A percentile compares a stretch with the other conserved stretches of the same genome.
Conservation (phyloP, 2,329 filamentous ascomycete genomes). For the Clonostachys rosea region DNA sequence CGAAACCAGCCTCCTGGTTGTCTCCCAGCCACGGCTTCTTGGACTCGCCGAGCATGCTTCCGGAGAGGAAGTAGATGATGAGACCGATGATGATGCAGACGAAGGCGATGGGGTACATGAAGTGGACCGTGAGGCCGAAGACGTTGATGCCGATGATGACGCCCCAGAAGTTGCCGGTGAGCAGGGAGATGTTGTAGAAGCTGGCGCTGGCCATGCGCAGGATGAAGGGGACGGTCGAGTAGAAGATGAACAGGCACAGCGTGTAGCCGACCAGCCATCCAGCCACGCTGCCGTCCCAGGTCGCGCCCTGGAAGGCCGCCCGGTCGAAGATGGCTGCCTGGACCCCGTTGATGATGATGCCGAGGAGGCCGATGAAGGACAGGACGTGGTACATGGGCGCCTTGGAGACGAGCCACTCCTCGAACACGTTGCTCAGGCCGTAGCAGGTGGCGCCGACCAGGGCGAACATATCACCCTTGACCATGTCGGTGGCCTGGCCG, state of each 20-base stretch:
- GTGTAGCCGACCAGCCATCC: constrained; percentile 92
- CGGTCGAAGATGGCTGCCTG: constrained; percentile 93
- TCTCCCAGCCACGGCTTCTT: constrained; percentile 93
- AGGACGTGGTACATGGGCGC: constrained; percentile 90
- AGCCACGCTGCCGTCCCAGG: constrained; percentile 63
- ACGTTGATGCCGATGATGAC: constrained; percentile 87
- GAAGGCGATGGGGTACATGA: constrained; percentile 93
- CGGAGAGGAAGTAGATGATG: constrained; percentile 81
- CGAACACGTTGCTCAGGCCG: constrained; percentile 83
- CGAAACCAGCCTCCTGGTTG: constrained; percentile 76
- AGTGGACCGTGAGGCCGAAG: constrained; percentile 77
- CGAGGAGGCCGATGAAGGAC: constrained; percentile 84
- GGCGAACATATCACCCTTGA: constrained; percentile 92
- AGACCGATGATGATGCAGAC: constrained; percentile 85
- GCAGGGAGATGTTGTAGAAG: constrained; percentile 92
- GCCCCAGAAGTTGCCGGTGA: constrained; percentile 97
- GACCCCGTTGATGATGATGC: constrained; percentile 83
- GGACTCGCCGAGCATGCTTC: constrained; percentile 77
- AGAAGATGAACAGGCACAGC: constrained; percentile 77
- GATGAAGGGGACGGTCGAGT: constrained; percentile 79
- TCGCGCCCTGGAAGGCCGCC: constrained; percentile 56
- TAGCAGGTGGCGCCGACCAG: constrained; percentile 87
- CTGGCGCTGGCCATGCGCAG: constrained; percentile 87
- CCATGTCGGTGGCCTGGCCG: constrained; percentile 60
- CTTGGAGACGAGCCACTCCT: constrained; percentile 90